Base-by-base conservation (phyloP, 2,329 filamentous ascomycete species). In the Trichophyton simii region DNA sequence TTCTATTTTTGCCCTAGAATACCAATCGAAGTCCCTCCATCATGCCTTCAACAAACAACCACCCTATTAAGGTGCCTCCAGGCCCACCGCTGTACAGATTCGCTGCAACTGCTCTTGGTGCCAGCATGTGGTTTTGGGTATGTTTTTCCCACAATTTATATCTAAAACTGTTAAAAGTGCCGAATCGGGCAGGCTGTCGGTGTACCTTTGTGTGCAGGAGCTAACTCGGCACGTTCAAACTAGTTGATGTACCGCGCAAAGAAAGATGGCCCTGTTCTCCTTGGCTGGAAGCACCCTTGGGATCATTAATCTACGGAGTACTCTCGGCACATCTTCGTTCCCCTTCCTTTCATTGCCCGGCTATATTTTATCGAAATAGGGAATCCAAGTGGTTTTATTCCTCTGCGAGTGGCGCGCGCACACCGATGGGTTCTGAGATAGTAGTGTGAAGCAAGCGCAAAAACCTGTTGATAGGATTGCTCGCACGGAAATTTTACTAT, bases 51-150 rank as follows among this genome's bases (percentile, higher is more conserved):
- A 73, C 72, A 63, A 74, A 72, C 64, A 74, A 72, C 65, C 76
- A 77, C 66, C 75, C 76, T 41, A 73, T 77, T 61, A 74, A 77
- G 66, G 68, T 87, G 71, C 84, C 82, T 72, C 82, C 81, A 38
- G 81, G 77, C 57, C 80, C 83, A 65, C 84, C 84, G 54, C 72
- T 96, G 67, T 96, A 97, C 80, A 85, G 89, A 73, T 87, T 92
- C 75, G 83, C 86, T 62, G 92, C 89, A 55, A 96, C 90, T 52
- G 89, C 87, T 64, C 81, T 99, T 65, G 89, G 91, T 68, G 94
- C 94, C 61, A 89, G 88, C 78, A 99, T 97, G 94, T 99, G 94
- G 94, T 97, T 99, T 79, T 99, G 94, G 76, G 91, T 97, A 83
- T 72, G 87, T 80, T 54, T 31, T 25, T 2, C 15, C n/a, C 31